Evolutionary conservation across 805 yeast species (phyloP).

Genomic region (Kodamaea nitidulidarum): DNA sequence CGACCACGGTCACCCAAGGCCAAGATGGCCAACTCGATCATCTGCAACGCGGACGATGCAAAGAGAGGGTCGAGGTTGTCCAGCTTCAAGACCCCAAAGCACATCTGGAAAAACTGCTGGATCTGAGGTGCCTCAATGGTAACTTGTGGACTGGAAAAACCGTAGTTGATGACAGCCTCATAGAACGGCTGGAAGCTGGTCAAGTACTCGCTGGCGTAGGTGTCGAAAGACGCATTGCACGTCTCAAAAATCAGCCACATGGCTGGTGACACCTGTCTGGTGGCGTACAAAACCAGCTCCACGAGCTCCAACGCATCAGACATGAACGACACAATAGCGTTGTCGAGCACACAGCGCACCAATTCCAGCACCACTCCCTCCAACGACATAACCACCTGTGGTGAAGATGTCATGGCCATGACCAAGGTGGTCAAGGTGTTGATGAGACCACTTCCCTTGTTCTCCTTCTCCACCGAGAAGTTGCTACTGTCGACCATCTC

Average conservation of each 20-base stretch:
- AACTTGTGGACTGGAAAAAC: conserved; percentile 37
- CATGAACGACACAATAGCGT: conserved; percentile 38
- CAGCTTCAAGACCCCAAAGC: conserved; percentile 31
- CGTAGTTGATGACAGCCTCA: conserved; percentile 49
- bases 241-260: conserved; percentile 51
- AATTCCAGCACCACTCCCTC: conserved; percentile 32
- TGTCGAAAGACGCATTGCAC: conserved; percentile 51
- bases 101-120: conserved; percentile 33
- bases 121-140: conserved; percentile 38
- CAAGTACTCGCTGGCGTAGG: conserved; percentile 57
- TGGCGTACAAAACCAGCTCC: conserved; percentile 54
- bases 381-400: conserved; percentile 32
- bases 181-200: conserved; percentile 55
- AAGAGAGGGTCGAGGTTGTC: conserved; percentile 38
- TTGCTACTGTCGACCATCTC: conserved; percentile 42
- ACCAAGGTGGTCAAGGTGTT: conserved; percentile 41
- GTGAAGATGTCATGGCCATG: conserved; percentile 39
- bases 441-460: conserved; percentile 41
- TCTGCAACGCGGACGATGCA: conserved; percentile 37
- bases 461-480: conserved; percentile 35
- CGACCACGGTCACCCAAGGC: conserved; percentile 24
- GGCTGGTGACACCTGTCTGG: conserved; percentile 45
- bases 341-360: conserved; percentile 32
- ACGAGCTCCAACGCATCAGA: conserved; percentile 41
- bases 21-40: conserved; percentile 20